phyloP scores from a whole-genome alignment of 345 rosid species.

The Brassica cretica region DNA sequence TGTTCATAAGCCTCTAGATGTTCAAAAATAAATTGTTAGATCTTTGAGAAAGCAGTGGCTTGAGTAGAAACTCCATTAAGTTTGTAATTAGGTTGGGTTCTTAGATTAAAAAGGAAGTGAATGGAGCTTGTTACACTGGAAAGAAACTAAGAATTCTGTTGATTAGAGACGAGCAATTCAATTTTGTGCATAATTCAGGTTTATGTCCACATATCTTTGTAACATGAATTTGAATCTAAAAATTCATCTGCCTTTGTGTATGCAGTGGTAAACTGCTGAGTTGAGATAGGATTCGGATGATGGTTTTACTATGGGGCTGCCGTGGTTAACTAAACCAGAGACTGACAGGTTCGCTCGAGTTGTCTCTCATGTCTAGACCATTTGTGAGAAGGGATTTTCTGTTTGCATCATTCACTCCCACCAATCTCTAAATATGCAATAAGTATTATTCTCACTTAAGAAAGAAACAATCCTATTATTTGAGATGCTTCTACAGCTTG shows the following conservation, averaged over 20 bases:
- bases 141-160: neutral
- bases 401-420: neutral
- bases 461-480: neutral
- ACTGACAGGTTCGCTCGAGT: constrained; percentile 9
- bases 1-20: neutral
- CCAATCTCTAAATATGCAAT: constrained; percentile 48
- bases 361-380: constrained; percentile 1
- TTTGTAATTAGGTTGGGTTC: neutral
- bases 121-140: neutral
- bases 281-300: neutral
- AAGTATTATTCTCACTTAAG: constrained; percentile 14
- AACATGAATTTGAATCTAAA: neutral
- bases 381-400: neutral
- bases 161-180: neutral
- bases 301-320: constrained; percentile 23
- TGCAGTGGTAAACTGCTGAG: neutral
- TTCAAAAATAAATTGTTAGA: neutral
- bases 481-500: neutral
- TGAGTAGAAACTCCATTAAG: neutral
- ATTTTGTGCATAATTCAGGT: neutral
- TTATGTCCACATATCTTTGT: neutral
- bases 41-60: neutral
- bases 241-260: neutral
- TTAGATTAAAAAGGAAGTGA: neutral
- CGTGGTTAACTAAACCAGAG: constrained; percentile 74